These are phyloP conservation scores for Fusarium keratoplasticum DNA, from an alignment of 2,329 filamentous ascomycete genomes.

Conservation along the genomic window DNA sequence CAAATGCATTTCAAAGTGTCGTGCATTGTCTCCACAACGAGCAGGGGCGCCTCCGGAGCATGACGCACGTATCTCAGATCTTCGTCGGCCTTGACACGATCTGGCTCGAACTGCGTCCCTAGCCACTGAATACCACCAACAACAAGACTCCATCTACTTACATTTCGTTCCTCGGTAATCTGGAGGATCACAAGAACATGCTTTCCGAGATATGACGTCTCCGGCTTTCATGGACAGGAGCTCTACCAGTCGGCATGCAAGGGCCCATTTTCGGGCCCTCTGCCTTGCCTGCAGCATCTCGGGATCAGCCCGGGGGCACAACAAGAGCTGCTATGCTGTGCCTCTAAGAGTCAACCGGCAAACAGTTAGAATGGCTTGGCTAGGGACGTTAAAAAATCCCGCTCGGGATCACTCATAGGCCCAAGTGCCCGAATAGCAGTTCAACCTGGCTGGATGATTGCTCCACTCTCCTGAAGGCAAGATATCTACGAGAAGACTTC, in stretches of 20 bases:
- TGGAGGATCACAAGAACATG: background rate
- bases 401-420: background rate
- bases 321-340: background rate
- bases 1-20: constrained; percentile 9
- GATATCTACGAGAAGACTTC: background rate
- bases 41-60: constrained; percentile 1
- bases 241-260: background rate
- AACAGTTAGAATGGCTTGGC: background rate
- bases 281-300: background rate
- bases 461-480: background rate
- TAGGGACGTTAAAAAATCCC: background rate
- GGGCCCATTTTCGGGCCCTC: background rate
- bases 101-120: constrained; percentile 4
- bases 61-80: constrained; percentile 25
- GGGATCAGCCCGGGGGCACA: background rate
- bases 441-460: background rate
- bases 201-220: background rate
- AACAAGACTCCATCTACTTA: background rate
- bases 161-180: constrained; percentile 12
- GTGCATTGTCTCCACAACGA: constrained; percentile 20
- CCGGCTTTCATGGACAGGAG: background rate
- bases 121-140: constrained; percentile 7
- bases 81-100: constrained; percentile 4
- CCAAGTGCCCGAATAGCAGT: background rate
- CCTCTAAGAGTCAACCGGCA: background rate